These are phyloP conservation scores for Plectosphaerella sp. DNA, from an alignment of 2,329 filamentous ascomycete genomes.

Conservation along the genomic window DNA sequence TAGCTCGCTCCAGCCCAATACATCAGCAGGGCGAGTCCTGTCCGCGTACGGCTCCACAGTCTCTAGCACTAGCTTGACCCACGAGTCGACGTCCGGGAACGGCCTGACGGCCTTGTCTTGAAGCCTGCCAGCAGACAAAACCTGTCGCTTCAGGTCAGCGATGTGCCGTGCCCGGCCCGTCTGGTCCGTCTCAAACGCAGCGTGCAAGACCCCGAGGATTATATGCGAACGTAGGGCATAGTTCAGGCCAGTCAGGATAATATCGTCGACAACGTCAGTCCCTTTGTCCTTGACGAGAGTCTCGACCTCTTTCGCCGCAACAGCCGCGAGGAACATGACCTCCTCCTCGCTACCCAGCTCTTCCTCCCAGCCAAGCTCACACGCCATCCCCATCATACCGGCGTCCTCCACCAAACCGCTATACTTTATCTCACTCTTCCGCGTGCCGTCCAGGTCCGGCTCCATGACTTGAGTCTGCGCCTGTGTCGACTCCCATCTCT, in stretches of 20 bases:
- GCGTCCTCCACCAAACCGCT: slow-evolving; percentile 7
- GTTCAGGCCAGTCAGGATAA: slow-evolving; percentile 4
- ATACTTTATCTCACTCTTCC: slow-evolving; percentile 4
- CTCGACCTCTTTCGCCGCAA: slow-evolving; percentile 9
- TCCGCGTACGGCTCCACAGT: neutral
- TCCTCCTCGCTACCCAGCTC: slow-evolving; percentile 14
- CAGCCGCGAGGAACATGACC: slow-evolving; percentile 11
- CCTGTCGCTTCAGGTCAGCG: slow-evolving; percentile 1
- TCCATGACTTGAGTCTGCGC: slow-evolving; percentile 1
- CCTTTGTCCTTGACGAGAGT: no score
- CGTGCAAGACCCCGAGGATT: slow-evolving; percentile 8
- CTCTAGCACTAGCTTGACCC: neutral
- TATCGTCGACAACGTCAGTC: neutral
- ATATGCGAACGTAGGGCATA: slow-evolving; percentile 12
- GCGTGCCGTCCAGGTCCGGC: slow-evolving; percentile 7
- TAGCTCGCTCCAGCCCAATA: neutral
- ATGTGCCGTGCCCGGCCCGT: neutral
- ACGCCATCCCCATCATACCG: neutral
- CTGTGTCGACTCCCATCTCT: slow-evolving; percentile 3
- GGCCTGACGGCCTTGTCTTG: neutral
- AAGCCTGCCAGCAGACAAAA: slow-evolving; percentile 1
- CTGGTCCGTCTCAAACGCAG: slow-evolving; percentile 4
- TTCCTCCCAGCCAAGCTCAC: slow-evolving; percentile 8
- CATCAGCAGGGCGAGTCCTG: neutral
- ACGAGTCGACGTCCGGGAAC: neutral